These are phyloP conservation scores for Saprolegnia parasitica DNA, from an alignment of 352 stramenopile genomes.

Conservation along the genomic window DNA sequence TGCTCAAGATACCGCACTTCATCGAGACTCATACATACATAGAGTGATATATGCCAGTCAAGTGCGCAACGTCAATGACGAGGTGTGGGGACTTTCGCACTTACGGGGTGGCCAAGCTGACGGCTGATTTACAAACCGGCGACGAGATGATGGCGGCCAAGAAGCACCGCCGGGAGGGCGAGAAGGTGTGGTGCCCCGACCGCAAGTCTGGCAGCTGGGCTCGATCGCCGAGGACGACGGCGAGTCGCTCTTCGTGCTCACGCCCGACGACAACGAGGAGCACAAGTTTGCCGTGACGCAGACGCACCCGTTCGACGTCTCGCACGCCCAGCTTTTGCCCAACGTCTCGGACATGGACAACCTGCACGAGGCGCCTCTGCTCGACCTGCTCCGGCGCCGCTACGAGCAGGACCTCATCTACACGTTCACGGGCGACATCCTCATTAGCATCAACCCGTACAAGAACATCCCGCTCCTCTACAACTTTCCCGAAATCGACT, in stretches of 20 bases:
- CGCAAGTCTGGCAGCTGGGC: conserved; percentile 84
- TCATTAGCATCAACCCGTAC: conserved; percentile 97
- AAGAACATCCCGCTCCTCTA: conserved; percentile 92
- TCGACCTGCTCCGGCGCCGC: conserved; percentile 80
- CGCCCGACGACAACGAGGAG: conserved; percentile 73
- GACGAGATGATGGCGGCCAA: conserved; percentile 23
- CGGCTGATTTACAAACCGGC: conserved; percentile 24
- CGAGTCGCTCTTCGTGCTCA: conserved; percentile 74
- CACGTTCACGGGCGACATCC: conserved; percentile 92
- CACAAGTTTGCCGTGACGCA: conserved; percentile 75
- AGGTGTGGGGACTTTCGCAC: conserved; percentile 8
- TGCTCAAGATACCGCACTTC: neutral
- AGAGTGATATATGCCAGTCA: neutral
- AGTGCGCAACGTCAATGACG: neutral
- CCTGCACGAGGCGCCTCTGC: conserved; percentile 86
- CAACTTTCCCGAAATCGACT: conserved; percentile 86
- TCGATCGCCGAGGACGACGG: conserved; percentile 84
- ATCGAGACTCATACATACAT: neutral
- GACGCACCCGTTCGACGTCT: conserved; percentile 88
- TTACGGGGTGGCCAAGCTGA: neutral
- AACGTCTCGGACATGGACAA: conserved; percentile 94
- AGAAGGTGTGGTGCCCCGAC: conserved; percentile 85
- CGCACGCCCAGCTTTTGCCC: conserved; percentile 80
- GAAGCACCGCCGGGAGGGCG: conserved; percentile 59
- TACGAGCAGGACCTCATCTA: conserved; percentile 93